Conservation (phyloP, 306 rosid species). For the Adenanthera pavonina region DNA sequence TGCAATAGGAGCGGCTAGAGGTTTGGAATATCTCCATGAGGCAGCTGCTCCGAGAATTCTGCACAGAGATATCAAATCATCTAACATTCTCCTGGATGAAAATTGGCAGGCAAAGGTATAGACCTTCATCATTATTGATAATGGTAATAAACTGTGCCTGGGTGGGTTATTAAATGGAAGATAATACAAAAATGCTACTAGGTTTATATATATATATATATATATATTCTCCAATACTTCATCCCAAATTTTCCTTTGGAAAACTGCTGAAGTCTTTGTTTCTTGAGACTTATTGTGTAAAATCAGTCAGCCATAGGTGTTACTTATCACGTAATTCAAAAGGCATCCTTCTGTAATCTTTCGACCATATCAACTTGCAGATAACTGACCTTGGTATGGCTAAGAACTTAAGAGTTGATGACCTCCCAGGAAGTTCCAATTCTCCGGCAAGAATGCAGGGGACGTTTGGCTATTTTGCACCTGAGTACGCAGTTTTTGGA, state of each 20-base stretch:
- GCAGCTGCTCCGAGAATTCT: conserved; percentile 98
- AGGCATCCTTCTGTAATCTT: conserved; percentile 23
- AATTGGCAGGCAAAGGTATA: conserved; percentile 90
- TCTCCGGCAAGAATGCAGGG: conserved; percentile 99
- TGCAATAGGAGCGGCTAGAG: conserved; percentile 96
- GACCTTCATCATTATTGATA: conserved; percentile 35
- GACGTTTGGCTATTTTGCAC: conserved; percentile 99
- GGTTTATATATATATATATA: too few species aligned
- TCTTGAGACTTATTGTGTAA: conserved; percentile 18
- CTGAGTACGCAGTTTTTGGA: conserved; percentile 93
- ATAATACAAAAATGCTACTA: conserved; percentile 1
- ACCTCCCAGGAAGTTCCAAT: conserved; percentile 75
- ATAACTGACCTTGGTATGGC: conserved; percentile 99
- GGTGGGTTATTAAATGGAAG: conserved; percentile 5
- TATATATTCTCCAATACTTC: background rate
- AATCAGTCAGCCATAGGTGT: background rate
- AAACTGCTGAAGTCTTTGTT: conserved; percentile 1
- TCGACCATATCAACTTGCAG: conserved; percentile 56
- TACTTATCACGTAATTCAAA: conserved; percentile 16
- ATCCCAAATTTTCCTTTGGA: conserved; percentile 10
- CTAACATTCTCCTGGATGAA: conserved; percentile 95
- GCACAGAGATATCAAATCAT: conserved; percentile 96
- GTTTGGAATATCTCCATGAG: conserved; percentile 98
- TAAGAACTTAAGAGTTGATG: conserved; percentile 78
- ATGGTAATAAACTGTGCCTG: too few species aligned